phyloP scores from a whole-genome alignment of 148 eudicot genomes.

The Euryodendron excelsum region DNA sequence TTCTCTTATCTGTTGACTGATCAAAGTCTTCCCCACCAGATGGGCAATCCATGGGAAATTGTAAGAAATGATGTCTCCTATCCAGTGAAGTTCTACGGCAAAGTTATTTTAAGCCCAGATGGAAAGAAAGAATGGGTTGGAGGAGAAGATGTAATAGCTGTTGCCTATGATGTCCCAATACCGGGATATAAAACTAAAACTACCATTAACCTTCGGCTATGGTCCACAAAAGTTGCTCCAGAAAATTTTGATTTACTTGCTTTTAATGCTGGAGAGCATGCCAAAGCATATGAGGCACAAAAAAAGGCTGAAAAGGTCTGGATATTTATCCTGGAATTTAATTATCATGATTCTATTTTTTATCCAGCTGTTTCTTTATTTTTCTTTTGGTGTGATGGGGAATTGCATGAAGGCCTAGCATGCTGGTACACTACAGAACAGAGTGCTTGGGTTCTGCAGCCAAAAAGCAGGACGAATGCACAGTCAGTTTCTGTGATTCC shows the following conservation, averaged over 20 bases:
- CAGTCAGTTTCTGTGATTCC: not conserved
- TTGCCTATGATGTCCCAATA: slow-evolving; percentile 89
- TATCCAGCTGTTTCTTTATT: too few relatives aligned
- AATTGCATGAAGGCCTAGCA: too few relatives aligned
- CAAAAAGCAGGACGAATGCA: too few relatives aligned
- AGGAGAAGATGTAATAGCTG: slow-evolving; percentile 82
- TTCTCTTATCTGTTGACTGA: slow-evolving; percentile 22
- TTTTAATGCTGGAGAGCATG: slow-evolving; percentile 81
- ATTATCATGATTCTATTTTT: too few relatives aligned
- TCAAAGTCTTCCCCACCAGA: slow-evolving; percentile 21
- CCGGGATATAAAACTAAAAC: slow-evolving; percentile 91
- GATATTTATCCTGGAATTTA: not conserved
- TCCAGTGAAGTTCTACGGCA: slow-evolving; percentile 77
- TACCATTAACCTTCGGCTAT: slow-evolving; percentile 79
- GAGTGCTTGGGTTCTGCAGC: too few relatives aligned
- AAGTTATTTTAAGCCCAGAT: slow-evolving; percentile 55
- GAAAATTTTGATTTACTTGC: slow-evolving; percentile 61
- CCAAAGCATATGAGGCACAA: slow-evolving; percentile 68
- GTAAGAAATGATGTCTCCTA: slow-evolving; percentile 75
- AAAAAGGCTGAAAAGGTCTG: slow-evolving; percentile 84
- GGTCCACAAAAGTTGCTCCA: slow-evolving; percentile 77
- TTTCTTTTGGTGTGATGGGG: too few relatives aligned
- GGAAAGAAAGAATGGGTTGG: slow-evolving; percentile 83
- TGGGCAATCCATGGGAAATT: slow-evolving; percentile 94
- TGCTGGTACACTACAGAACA: too few relatives aligned